Conservation (phyloP, 139 green algal genomes). For the Eudorina sp. region DNA sequence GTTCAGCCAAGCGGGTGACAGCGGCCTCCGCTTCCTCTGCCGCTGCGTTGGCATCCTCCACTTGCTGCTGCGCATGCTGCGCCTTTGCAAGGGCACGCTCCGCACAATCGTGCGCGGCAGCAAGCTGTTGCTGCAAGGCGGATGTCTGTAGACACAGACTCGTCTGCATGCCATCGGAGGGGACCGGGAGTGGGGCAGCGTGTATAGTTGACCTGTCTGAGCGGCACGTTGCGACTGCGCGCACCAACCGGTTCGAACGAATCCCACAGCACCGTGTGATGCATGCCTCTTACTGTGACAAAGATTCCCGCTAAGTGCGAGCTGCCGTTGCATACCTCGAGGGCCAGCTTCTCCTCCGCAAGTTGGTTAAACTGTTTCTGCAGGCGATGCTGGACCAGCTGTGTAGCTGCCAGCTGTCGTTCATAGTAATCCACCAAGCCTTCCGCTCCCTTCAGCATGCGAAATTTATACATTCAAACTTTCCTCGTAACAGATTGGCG, state of each 20-base stretch:
- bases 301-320: too few species aligned
- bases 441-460: background rate
- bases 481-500: too few species aligned
- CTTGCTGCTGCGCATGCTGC: conserved; percentile 12
- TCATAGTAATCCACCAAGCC: conserved; percentile 28
- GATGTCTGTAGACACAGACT: conserved; percentile 18
- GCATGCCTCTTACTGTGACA: too few species aligned
- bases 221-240: too few species aligned
- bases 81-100: background rate
- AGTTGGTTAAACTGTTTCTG: conserved; percentile 30
- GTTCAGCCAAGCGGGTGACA: conserved; percentile 9
- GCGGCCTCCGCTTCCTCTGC: background rate
- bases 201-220: too few species aligned
- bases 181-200: too few species aligned
- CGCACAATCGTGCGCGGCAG: background rate
- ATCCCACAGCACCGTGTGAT: too few species aligned
- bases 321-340: too few species aligned
- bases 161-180: too few species aligned
- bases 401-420: conserved; percentile 17
- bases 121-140: conserved; percentile 18
- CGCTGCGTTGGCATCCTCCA: background rate
- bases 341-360: conserved; percentile 3
- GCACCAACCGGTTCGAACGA: too few species aligned
- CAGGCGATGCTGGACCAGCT: conserved; percentile 35
- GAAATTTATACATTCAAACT: too few species aligned